These are phyloP conservation scores for Mortierella sp. DNA, from an alignment of 371 early-diverging fungal species.

Conservation along the genomic window DNA sequence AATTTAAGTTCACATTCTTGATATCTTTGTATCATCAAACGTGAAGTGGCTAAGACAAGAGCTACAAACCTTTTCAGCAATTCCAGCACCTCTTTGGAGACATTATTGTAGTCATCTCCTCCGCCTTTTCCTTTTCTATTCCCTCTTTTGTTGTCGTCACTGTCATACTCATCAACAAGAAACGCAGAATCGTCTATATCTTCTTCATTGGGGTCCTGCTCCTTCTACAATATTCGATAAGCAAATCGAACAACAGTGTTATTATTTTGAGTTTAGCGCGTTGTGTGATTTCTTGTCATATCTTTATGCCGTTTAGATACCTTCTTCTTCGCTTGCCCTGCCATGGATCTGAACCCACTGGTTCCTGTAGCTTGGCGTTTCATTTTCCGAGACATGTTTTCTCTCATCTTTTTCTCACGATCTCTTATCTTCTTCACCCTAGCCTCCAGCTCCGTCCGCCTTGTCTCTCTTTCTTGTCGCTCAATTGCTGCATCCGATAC, in stretches of 20 bases:
- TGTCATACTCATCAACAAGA: conserved; percentile 75
- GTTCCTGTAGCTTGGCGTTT: conserved; percentile 30
- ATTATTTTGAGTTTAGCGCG: neutral
- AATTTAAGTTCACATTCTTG: neutral
- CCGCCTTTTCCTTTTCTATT: neutral
- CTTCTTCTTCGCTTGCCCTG: conserved; percentile 29
- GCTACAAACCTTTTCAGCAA: conserved; percentile 63
- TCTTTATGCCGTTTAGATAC: conserved; percentile 8
- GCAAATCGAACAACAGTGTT: neutral
- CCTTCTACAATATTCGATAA: conserved; percentile 26
- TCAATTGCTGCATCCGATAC: conserved; percentile 25
- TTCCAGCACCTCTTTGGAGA: conserved; percentile 69
- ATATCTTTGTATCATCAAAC: neutral
- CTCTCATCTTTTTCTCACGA: conserved; percentile 45
- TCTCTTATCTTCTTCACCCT: conserved; percentile 41
- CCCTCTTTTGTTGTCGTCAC: conserved; percentile 63
- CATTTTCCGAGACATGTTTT: conserved; percentile 29
- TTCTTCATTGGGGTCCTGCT: conserved; percentile 32
- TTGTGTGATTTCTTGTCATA: neutral
- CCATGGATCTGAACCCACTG: conserved; percentile 3
- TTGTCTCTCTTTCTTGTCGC: conserved; percentile 32
- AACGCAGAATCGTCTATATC: conserved; percentile 65
- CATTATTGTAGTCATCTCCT: conserved; percentile 29
- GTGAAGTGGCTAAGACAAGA: neutral
- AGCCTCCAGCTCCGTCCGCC: conserved; percentile 32